These are phyloP conservation scores for Microdochium bolleyi DNA, from an alignment of 2,329 filamentous ascomycete species.

Conservation along the genomic window DNA sequence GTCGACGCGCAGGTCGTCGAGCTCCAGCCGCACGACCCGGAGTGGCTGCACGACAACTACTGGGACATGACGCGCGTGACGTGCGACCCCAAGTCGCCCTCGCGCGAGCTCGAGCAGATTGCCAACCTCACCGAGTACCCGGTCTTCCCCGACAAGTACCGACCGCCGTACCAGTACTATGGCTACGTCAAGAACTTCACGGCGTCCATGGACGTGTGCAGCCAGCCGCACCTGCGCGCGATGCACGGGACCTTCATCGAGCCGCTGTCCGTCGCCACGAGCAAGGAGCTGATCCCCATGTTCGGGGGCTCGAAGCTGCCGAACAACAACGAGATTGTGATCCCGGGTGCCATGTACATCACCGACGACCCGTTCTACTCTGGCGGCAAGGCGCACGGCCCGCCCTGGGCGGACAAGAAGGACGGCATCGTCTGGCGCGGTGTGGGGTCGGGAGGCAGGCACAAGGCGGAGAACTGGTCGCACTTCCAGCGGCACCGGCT, in stretches of 20 bases:
- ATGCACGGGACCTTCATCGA: constrained; percentile 48
- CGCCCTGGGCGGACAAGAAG: constrained; percentile 49
- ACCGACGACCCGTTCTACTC: constrained; percentile 49
- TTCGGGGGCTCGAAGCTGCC: constrained; percentile 53
- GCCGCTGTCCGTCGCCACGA: constrained; percentile 37
- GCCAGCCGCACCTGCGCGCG: constrained; percentile 36
- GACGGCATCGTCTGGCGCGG: constrained; percentile 56
- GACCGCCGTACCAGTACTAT: constrained; percentile 20
- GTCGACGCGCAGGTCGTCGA: constrained; percentile 8
- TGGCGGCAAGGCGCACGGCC: constrained; percentile 45
- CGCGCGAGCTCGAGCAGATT: constrained; percentile 25
- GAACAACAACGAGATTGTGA: constrained; percentile 53
- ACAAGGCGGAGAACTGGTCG: constrained; percentile 49
- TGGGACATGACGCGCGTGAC: constrained; percentile 40
- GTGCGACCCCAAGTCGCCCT: constrained; percentile 40
- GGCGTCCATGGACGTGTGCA: constrained; percentile 43
- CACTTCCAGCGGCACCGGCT: constrained; percentile 67
- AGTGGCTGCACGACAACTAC: constrained; percentile 31
- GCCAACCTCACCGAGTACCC: constrained; percentile 21
- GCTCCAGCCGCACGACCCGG: constrained; percentile 18
- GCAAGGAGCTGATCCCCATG: constrained; percentile 44
- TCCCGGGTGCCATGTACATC: constrained; percentile 57
- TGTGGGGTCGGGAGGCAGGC: constrained; percentile 51
- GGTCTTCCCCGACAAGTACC: constrained; percentile 11
- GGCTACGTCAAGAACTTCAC: constrained; percentile 51